Conservation (phyloP, 2,329 filamentous ascomycete species). For the Colletotrichum kahawae region DNA sequence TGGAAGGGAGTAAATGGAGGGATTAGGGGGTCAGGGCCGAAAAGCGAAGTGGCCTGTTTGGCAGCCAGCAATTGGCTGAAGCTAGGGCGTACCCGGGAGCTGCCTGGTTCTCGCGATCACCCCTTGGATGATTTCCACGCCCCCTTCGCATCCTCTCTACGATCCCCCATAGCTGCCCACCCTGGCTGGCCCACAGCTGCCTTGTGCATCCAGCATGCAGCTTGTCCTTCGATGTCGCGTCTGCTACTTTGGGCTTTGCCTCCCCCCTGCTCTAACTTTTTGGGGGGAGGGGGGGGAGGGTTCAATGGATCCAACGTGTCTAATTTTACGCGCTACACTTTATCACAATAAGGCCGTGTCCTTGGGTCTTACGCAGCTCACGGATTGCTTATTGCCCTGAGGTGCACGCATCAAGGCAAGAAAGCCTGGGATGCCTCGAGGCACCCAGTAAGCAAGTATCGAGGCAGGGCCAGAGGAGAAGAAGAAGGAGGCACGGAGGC, state of each 20-base stretch:
- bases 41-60: constrained; percentile 42
- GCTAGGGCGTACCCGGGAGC: constrained; percentile 1
- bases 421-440: background rate
- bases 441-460: background rate
- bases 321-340: background rate
- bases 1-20: constrained; percentile 18
- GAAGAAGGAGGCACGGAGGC: background rate
- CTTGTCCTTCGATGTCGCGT: background rate
- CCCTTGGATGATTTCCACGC: background rate
- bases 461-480: background rate
- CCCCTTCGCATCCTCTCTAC: background rate
- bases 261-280: background rate
- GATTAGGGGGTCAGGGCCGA: constrained; percentile 22
- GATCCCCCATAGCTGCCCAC: background rate
- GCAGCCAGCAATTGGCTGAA: constrained; percentile 17
- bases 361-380: background rate
- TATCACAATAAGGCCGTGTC: background rate
- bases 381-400: background rate
- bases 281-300: too few species aligned
- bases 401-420: background rate
- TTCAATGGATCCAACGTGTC: background rate
- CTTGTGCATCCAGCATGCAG: background rate
- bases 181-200: background rate
- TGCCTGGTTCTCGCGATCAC: background rate
- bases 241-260: background rate